Conservation (phyloP, 108 stramenopile species). For the Bacterosira constricta region DNA sequence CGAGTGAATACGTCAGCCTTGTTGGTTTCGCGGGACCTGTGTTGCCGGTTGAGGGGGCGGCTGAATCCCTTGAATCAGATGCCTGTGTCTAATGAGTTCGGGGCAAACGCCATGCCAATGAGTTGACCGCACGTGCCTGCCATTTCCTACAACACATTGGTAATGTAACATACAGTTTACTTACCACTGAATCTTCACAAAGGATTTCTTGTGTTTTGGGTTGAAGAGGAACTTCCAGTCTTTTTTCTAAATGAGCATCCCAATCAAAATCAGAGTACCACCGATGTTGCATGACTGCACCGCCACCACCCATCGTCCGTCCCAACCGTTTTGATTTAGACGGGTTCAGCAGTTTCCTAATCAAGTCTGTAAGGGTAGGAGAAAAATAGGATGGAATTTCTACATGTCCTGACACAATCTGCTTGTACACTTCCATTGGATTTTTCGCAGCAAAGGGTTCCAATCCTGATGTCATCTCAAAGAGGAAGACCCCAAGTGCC, state of each 20-base stretch:
- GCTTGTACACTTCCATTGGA: conserved; percentile 55
- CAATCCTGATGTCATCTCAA: conserved; percentile 66
- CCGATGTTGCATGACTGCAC: conserved; percentile 85
- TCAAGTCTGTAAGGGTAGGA: conserved; percentile 57
- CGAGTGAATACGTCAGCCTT: conserved; percentile 47
- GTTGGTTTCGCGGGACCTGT: conserved; percentile 12
- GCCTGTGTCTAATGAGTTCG: not conserved
- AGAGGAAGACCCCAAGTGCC: conserved; percentile 72
- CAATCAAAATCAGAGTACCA: conserved; percentile 84
- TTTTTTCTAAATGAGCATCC: conserved; percentile 71
- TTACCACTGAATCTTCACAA: conserved; percentile 39
- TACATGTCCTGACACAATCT: conserved; percentile 52
- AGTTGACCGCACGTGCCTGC: too few species aligned
- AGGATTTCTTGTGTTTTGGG: conserved; percentile 52
- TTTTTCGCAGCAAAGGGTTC: conserved; percentile 74
- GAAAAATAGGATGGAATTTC: conserved; percentile 49
- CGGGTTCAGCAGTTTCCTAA: conserved; percentile 70
- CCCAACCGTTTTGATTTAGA: conserved; percentile 78
- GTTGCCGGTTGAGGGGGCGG: not conserved
- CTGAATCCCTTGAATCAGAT: conserved; percentile 34
- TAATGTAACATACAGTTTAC: not conserved
- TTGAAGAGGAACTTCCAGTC: conserved; percentile 57
- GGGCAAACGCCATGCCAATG: too few species aligned
- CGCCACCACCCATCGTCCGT: conserved; percentile 78
- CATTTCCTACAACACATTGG: too few species aligned